Evolutionary conservation across 2,329 filamentous ascomycete species (phyloP).

Genomic region (Calycina marina): DNA sequence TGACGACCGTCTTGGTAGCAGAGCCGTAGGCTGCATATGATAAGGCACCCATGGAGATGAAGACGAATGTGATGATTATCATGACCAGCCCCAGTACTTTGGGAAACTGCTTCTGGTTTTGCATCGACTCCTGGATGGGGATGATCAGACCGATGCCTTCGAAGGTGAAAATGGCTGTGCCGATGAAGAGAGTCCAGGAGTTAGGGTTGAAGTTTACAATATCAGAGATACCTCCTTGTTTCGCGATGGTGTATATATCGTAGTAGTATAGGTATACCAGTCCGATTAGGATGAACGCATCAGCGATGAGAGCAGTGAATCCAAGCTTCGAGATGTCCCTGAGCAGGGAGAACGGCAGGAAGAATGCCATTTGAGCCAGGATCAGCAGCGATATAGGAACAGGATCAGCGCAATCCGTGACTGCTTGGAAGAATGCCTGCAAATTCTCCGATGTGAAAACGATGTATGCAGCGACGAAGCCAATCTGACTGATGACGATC

Average conservation of each 20-base stretch:
- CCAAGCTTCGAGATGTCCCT: constrained; percentile 96
- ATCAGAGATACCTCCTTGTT: constrained; percentile 61
- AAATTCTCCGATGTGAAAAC: constrained; percentile 95
- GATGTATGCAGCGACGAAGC: constrained; percentile 89
- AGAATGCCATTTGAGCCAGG: constrained; percentile 87
- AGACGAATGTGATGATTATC: constrained; percentile 86
- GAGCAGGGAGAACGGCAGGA: constrained; percentile 84
- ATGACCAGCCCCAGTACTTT: constrained; percentile 79
- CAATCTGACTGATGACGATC: constrained; percentile 89
- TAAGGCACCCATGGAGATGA: constrained; percentile 79
- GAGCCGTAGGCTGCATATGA: constrained; percentile 95
- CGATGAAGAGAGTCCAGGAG: constrained; percentile 95
- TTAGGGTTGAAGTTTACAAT: constrained; percentile 81
- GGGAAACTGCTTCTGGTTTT: constrained; percentile 77
- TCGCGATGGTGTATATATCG: constrained; percentile 70
- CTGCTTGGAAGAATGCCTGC: constrained; percentile 85
- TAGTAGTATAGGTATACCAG: constrained; percentile 93
- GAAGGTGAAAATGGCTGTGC: constrained; percentile 97
- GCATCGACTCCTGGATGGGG: constrained; percentile 96
- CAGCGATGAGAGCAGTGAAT: constrained; percentile 84
- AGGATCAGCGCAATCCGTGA: constrained; percentile 71
- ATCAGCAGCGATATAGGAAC: constrained; percentile 86
- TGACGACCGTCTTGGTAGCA: constrained; percentile 87
- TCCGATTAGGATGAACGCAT: constrained; percentile 86
- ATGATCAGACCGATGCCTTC: constrained; percentile 97